phyloP scores from a whole-genome alignment of 2,329 filamentous ascomycete species.

The Grosmannia penicillata region DNA sequence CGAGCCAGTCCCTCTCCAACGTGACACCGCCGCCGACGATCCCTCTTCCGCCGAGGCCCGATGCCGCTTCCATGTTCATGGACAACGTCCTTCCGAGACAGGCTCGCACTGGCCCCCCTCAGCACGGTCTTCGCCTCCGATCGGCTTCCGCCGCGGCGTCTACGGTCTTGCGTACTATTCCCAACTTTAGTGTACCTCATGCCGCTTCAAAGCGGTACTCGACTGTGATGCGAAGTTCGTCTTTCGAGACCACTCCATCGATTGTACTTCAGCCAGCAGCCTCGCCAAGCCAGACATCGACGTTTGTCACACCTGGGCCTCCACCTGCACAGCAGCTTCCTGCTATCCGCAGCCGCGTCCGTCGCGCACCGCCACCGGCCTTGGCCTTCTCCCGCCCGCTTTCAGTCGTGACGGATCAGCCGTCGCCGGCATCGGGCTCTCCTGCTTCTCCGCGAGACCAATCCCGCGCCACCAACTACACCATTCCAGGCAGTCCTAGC shows the following conservation, averaged over 20 bases:
- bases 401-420: constrained; percentile 39
- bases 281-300: no score
- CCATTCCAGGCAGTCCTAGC: constrained; percentile 1
- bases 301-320: no score
- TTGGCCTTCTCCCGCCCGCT: constrained; percentile 34
- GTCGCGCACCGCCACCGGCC: constrained; percentile 26
- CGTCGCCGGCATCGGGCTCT: constrained; percentile 24
- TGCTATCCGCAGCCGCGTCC: constrained; percentile 13
- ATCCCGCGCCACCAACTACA: neutral
- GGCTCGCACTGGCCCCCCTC: neutral
- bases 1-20: neutral
- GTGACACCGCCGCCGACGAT: constrained; percentile 1
- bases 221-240: no score
- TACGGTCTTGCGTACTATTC: constrained; percentile 17
- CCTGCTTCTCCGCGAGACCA: constrained; percentile 6
- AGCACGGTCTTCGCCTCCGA: neutral
- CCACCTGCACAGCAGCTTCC: neutral
- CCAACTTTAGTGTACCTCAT: constrained; percentile 40
- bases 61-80: neutral
- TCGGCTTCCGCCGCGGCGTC: neutral
- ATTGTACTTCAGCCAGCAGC: no score
- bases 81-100: neutral
- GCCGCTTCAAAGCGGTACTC: neutral
- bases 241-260: no score
- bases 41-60: neutral